Evolutionary conservation across 176 grass and related monocot genomes (phyloP).

Genomic region (Triticum timopheevii): DNA sequence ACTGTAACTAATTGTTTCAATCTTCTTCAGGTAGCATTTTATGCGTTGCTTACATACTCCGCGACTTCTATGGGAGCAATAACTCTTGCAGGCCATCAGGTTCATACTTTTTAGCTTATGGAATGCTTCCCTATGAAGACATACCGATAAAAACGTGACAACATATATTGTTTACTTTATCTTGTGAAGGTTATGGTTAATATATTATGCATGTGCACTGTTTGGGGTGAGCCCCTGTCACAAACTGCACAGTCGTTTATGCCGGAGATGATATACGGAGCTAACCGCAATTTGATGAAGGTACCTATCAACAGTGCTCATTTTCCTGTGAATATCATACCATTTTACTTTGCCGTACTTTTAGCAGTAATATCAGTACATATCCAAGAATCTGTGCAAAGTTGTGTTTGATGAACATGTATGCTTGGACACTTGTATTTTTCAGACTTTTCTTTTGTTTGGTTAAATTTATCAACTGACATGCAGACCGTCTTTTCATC

Average conservation of each 20-base stretch:
- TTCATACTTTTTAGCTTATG: slow-evolving; percentile 25
- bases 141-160: slow-evolving; percentile 19
- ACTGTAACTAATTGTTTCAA: slow-evolving; percentile 27
- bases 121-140: not conserved
- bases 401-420: slow-evolving; percentile 21
- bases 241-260: slow-evolving; percentile 98
- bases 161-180: slow-evolving; percentile 10
- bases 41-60: slow-evolving; percentile 90
- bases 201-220: slow-evolving; percentile 88
- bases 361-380: not conserved
- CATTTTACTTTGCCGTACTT: not conserved
- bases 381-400: slow-evolving; percentile 2
- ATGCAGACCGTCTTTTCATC: not conserved
- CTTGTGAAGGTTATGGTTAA: slow-evolving; percentile 91
- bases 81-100: slow-evolving; percentile 92
- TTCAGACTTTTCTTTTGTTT: slow-evolving; percentile 8
- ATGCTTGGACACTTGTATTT: not conserved
- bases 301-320: slow-evolving; percentile 30
- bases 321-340: not conserved
- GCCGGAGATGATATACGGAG: slow-evolving; percentile 93
- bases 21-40: slow-evolving; percentile 80
- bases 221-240: slow-evolving; percentile 97
- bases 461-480: not conserved
- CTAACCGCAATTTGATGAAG: slow-evolving; percentile 82
- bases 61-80: slow-evolving; percentile 91